phyloP scores from a whole-genome alignment of 257 asterid genomes.

The Nicotiana sylvestris region DNA sequence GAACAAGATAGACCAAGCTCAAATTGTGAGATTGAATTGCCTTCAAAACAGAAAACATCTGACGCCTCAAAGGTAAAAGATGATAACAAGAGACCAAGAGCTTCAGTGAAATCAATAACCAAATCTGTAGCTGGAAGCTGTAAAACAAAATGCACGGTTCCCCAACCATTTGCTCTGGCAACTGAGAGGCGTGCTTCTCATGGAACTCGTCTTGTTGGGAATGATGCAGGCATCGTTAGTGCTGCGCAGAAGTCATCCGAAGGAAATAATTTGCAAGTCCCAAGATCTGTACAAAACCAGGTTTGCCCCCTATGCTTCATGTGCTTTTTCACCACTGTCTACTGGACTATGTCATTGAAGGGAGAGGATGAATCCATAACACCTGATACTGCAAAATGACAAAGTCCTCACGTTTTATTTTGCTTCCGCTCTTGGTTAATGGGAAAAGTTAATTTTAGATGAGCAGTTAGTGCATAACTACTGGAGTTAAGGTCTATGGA shows the following conservation, averaged over 20 bases:
- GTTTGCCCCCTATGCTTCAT: conserved; percentile 38
- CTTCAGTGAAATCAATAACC: conserved; percentile 31
- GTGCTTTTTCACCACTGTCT: conserved; percentile 42
- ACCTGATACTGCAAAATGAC: neutral
- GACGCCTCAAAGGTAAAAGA: conserved; percentile 27
- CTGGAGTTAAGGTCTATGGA: conserved; percentile 7
- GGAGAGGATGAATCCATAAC: neutral
- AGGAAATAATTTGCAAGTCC: conserved; percentile 20
- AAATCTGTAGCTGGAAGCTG: conserved; percentile 43
- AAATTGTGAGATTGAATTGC: conserved; percentile 12
- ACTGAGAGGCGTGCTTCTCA: conserved; percentile 69
- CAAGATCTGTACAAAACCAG: conserved; percentile 34
- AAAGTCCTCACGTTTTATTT: neutral
- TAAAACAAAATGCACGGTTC: conserved; percentile 65
- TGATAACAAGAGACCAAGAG: conserved; percentile 33
- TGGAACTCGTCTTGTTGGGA: conserved; percentile 46
- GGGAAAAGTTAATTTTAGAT: neutral
- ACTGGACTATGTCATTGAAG: conserved; percentile 22
- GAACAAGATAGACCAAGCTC: conserved; percentile 24
- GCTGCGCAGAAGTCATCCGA: conserved; percentile 41
- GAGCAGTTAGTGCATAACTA: conserved; percentile 34
- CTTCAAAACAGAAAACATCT: conserved; percentile 14
- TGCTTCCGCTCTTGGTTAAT: neutral
- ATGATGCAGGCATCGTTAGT: conserved; percentile 56
- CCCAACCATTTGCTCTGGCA: conserved; percentile 83